These are phyloP conservation scores for Dictyostelium brefeldianum DNA, from an alignment of 78 protist genomes.

Conservation along the genomic window DNA sequence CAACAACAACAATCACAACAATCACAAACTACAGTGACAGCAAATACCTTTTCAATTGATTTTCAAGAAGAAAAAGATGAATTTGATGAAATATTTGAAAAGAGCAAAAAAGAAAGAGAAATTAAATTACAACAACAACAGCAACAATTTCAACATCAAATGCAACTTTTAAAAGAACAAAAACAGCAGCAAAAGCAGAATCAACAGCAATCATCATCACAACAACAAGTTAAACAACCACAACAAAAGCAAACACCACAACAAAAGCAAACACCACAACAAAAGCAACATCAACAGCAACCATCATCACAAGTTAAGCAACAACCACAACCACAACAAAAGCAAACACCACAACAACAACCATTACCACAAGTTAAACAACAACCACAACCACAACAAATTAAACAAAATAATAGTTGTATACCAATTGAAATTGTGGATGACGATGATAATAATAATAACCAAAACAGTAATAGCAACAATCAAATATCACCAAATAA, in stretches of 20 bases:
- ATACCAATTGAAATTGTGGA: conserved; percentile 5
- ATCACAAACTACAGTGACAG: background rate
- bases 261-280: background rate
- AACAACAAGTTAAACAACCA: background rate
- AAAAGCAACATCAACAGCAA: background rate
- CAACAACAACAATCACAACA: background rate
- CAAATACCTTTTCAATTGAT: background rate
- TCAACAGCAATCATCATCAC: background rate
- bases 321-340: background rate
- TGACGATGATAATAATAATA: background rate
- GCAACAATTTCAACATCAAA: background rate
- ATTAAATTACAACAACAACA: conserved; percentile 24
- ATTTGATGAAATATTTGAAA: conserved; percentile 7
- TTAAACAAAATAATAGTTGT: conserved; percentile 1
- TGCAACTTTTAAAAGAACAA: background rate
- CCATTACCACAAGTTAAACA: background rate
- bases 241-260: background rate
- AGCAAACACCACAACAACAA: background rate
- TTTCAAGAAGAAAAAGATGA: conserved; percentile 14
- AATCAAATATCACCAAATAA: background rate
- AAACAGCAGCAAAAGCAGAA: background rate
- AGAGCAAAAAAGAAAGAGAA: background rate
- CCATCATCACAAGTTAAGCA: background rate
- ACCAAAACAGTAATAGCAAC: background rate
- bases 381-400: background rate